A percentile compares a stretch with the other conserved stretches of the same genome.
Evolutionary conservation across 495 filamentous ascomycete genomes (phyloP).

Genomic region (Aspergillus cristatus): DNA sequence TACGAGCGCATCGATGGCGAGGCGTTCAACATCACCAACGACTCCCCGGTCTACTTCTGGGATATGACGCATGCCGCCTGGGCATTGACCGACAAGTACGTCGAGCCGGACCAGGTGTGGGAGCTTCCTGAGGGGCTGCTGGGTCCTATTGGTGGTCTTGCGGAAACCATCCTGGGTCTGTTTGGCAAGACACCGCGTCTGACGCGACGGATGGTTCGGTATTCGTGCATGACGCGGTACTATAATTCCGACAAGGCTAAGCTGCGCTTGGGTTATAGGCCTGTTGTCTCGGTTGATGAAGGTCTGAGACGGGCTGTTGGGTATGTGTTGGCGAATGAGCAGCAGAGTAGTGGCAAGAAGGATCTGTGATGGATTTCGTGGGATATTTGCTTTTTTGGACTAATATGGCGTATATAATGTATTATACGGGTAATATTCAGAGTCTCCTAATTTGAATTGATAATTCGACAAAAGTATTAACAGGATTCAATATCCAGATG

Average conservation of each 20-base stretch:
- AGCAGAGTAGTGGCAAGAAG: slow-evolving; percentile 34
- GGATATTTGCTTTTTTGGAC: not conserved
- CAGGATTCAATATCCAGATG: too few relatives aligned
- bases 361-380: slow-evolving; percentile 18
- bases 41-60: slow-evolving; percentile 90
- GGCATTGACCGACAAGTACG: slow-evolving; percentile 55
- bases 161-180: slow-evolving; percentile 58
- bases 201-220: slow-evolving; percentile 64
- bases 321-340: slow-evolving; percentile 49
- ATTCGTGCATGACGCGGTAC: slow-evolving; percentile 74
- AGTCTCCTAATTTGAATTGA: not conserved
- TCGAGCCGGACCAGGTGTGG: slow-evolving; percentile 60
- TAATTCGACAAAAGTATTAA: too few relatives aligned
- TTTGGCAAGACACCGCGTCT: slow-evolving; percentile 68
- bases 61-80: slow-evolving; percentile 77
- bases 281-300: slow-evolving; percentile 65
- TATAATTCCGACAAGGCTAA: slow-evolving; percentile 82
- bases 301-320: slow-evolving; percentile 61
- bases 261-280: slow-evolving; percentile 62
- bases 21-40: slow-evolving; percentile 93
- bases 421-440: slow-evolving; percentile 10
- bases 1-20: slow-evolving; percentile 84
- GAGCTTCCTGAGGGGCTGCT: slow-evolving; percentile 56
- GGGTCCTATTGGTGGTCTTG: slow-evolving; percentile 53
- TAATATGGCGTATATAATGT: slow-evolving; percentile 2